Evolutionary conservation across 2,329 filamentous ascomycete species (phyloP).

Genomic region (Apiospora marii): DNA sequence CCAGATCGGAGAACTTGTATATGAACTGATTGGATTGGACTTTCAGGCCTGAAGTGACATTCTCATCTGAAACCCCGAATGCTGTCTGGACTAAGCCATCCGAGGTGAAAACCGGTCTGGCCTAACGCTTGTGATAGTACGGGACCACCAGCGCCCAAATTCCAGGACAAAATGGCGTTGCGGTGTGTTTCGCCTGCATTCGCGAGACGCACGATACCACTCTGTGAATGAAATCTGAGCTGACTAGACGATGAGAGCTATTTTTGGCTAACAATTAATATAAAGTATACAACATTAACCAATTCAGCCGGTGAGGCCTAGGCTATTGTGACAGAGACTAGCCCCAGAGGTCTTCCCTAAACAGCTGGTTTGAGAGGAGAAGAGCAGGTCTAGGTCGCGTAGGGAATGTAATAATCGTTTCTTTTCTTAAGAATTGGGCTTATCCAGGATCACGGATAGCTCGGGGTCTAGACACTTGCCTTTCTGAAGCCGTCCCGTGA

Average conservation of each 20-base stretch:
- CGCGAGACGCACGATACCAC: background rate
- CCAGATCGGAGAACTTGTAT: background rate
- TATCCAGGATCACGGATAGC: background rate
- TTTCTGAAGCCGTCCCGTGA: background rate
- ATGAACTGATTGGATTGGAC: background rate
- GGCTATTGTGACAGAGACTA: background rate
- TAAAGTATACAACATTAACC: constrained; percentile 18
- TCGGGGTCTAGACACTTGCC: constrained; percentile 5
- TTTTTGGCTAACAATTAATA: constrained; percentile 22
- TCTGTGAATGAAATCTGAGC: background rate
- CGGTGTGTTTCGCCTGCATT: background rate
- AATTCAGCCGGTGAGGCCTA: constrained; percentile 23
- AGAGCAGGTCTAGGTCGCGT: background rate
- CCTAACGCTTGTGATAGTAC: background rate
- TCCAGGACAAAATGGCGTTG: background rate
- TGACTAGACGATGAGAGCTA: constrained; percentile 10
- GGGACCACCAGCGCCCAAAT: background rate
- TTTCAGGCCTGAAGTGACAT: background rate
- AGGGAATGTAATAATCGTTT: background rate
- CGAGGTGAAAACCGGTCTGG: background rate
- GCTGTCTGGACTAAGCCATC: background rate
- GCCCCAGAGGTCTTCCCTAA: background rate
- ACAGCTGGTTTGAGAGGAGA: background rate
- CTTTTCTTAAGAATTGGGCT: background rate
- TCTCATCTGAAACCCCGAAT: background rate